Base-by-base conservation (phyloP, 2,329 filamentous ascomycete species). In the Fusarium sp. region DNA sequence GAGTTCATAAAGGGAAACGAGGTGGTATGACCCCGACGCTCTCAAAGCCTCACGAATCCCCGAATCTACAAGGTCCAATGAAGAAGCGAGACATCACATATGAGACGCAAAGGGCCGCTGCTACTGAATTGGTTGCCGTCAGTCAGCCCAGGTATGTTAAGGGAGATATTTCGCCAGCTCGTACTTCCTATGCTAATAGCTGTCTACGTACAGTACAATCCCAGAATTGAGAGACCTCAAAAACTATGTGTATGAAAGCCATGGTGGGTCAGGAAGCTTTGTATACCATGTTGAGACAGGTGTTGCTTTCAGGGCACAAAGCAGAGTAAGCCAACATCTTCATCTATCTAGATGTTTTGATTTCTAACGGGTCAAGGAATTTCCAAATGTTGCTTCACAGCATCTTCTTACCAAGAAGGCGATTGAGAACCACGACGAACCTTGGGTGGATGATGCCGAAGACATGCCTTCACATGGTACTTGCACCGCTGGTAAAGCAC, bases 101-200 rank as follows among this genome's bases (percentile, higher is more conserved):
- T 31, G 29, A 64, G 37, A 41, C 60, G 33, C 60, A 54, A 54
- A 41, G 7, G 31, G 39, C 52, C 60, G 60, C 43, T 54, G 43
- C n/a, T 54, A n/a, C 60, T 39, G 60, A 64, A 41, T 29, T 54
- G 31, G 39, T 54, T 20, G 60, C 45, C 43, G 37, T 64, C 33
- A 64, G 60, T 35, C 60, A 64, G 45, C 60, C 60, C 24, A 63
- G 45, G 60, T 63, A 63, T 27, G 45, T 39, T 43, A 35, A 52
- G 48, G 35, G 60, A 35, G 31, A 27, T 33, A 20, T 37, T 41
- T 41, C 37, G 37, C 37, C 37, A 41, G 37, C 37, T 41, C 20
- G 18, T 54, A 33, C n/a, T 24, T 39, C 31, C 45, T 35, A 41
- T 22, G 45, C 27, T 39, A 54, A 64, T 39, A 41, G 45, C 37